Percentiles rank a stretch among this genome's conserved stretches.
Evolutionary conservation across 2,329 filamentous ascomycete genomes (phyloP).

Genomic region (Aspergillus fischeri): DNA sequence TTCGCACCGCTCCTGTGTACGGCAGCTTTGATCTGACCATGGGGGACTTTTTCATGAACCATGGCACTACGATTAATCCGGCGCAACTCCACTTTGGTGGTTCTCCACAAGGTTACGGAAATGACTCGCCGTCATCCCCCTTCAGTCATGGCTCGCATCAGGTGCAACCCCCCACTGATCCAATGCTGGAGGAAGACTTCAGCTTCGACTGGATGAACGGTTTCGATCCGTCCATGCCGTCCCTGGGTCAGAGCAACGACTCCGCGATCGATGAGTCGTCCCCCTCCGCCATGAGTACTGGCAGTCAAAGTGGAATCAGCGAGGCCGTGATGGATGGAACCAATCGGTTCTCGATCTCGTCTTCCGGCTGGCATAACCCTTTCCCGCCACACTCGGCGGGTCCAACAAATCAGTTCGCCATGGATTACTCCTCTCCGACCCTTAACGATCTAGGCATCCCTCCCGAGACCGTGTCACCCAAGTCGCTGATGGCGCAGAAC

Average conservation of each 20-base stretch:
- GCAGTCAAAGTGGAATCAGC: slow-evolving; percentile 73
- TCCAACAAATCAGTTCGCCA: slow-evolving; percentile 62
- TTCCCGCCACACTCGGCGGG: slow-evolving; percentile 67
- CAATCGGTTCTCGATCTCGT: slow-evolving; percentile 56
- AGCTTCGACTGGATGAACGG: slow-evolving; percentile 80
- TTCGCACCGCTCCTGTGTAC: slow-evolving; percentile 74
- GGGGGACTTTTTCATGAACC: slow-evolving; percentile 65
- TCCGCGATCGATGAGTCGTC: slow-evolving; percentile 88
- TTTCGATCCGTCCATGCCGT: slow-evolving; percentile 72
- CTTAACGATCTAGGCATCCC: slow-evolving; percentile 72
- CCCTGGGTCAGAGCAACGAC: slow-evolving; percentile 62
- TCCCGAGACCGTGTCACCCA: slow-evolving; percentile 70
- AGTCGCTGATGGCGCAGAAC: slow-evolving; percentile 67
- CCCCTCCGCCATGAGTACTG: slow-evolving; percentile 91
- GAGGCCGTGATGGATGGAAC: slow-evolving; percentile 83
- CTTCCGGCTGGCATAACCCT: slow-evolving; percentile 63
- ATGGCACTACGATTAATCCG: slow-evolving; percentile 58
- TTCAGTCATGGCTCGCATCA: slow-evolving; percentile 46
- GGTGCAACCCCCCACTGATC: slow-evolving; percentile 52
- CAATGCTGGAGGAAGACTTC: slow-evolving; percentile 65
- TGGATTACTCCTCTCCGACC: slow-evolving; percentile 69
- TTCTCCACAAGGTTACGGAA: slow-evolving; percentile 55
- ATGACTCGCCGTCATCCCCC: slow-evolving; percentile 39
- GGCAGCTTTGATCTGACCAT: slow-evolving; percentile 70
- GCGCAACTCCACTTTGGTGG: slow-evolving; percentile 77